Evolutionary conservation across 2,329 filamentous ascomycete species (phyloP).

Genomic region (Ilyonectria robusta): DNA sequence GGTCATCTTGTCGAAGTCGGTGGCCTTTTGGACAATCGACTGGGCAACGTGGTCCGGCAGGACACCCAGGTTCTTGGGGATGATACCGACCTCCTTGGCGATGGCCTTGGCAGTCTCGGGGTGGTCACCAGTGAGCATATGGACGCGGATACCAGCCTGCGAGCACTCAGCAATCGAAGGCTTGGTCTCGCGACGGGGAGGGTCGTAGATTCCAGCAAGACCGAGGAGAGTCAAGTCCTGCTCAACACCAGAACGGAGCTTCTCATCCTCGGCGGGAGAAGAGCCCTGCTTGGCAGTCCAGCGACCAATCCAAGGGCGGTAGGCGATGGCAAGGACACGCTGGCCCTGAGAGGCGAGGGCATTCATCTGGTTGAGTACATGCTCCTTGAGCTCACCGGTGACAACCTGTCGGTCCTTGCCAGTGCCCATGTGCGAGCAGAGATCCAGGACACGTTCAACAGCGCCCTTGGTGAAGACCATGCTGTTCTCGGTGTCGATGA

Average conservation of each 20-base stretch:
- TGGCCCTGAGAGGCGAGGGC: constrained; percentile 76
- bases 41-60: constrained; percentile 75
- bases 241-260: constrained; percentile 75
- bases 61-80: constrained; percentile 73
- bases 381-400: constrained; percentile 65
- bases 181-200: constrained; percentile 85
- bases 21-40: constrained; percentile 80
- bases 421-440: constrained; percentile 65
- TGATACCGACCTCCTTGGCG: constrained; percentile 83
- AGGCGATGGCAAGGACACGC: constrained; percentile 80
- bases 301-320: constrained; percentile 70
- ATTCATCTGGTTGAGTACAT: constrained; percentile 69
- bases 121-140: constrained; percentile 90
- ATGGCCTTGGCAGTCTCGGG: constrained; percentile 84
- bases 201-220: constrained; percentile 89
- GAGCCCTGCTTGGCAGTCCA: constrained; percentile 57
- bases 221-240: constrained; percentile 80
- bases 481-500: constrained; percentile 60
- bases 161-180: constrained; percentile 79
- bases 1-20: constrained; percentile 82
- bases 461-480: constrained; percentile 75
- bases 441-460: constrained; percentile 72
- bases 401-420: constrained; percentile 60
- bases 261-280: constrained; percentile 57
- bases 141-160: constrained; percentile 81